Evolutionary conservation across 768 basidiomycete species (phyloP).

Genomic region (Podaxis sp.): DNA sequence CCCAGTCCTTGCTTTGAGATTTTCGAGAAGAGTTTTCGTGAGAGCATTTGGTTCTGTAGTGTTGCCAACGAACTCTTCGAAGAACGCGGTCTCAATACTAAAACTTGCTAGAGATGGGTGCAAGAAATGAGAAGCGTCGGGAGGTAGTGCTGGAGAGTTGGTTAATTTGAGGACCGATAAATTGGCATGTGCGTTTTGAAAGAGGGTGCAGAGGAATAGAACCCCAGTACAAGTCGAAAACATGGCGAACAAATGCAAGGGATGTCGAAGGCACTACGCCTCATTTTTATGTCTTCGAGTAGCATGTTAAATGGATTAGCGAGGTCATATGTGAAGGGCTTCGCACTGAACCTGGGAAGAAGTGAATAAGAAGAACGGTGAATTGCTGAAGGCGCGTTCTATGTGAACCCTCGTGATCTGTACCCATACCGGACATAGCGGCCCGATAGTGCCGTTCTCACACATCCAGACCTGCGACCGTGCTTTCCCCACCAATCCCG

Average conservation of each 20-base stretch:
- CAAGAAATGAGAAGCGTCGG: constrained; percentile 41
- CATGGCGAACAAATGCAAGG: neutral
- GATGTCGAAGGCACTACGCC: neutral
- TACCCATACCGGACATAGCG: neutral
- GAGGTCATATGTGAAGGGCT: constrained; percentile 2
- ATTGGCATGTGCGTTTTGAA: neutral
- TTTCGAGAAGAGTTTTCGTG: constrained; percentile 43
- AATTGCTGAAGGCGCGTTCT: neutral
- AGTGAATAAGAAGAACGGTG: neutral
- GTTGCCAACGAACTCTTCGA: constrained; percentile 52
- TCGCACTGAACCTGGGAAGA: constrained; percentile 4
- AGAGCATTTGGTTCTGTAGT: constrained; percentile 40
- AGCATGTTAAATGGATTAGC: neutral
- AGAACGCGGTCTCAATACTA: constrained; percentile 56
- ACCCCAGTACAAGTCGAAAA: neutral
- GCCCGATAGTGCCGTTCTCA: neutral
- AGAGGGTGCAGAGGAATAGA: neutral
- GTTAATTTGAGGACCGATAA: constrained; percentile 11
- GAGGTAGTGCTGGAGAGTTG: constrained; percentile 38
- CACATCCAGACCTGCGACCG: neutral
- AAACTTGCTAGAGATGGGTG: constrained; percentile 50
- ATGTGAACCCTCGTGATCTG: constrained; percentile 4
- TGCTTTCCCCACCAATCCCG: neutral
- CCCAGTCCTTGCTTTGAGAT: constrained; percentile 44
- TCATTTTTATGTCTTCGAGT: neutral